Evolutionary conservation across 768 basidiomycete species (phyloP).

Genomic region (Baorangia bicolor): DNA sequence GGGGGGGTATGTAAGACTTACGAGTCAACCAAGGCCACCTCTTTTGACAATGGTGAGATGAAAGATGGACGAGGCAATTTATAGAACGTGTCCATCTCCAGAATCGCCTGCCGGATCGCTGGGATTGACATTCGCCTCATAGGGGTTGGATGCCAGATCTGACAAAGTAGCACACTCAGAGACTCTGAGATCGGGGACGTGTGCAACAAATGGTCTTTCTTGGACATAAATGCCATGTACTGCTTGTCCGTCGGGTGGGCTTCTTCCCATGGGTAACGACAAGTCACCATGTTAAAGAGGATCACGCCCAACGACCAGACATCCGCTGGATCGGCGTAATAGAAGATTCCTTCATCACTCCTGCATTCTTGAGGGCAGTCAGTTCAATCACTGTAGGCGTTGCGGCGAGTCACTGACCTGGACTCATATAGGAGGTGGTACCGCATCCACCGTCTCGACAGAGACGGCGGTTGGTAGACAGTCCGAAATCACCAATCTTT

Average conservation of each 20-base stretch:
- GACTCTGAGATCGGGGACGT: conserved; percentile 8
- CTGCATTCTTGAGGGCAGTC: conserved; percentile 50
- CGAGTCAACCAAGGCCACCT: conserved; percentile 10
- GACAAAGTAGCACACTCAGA: conserved; percentile 5
- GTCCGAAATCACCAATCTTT: conserved; percentile 76
- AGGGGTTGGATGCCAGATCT: conserved; percentile 16
- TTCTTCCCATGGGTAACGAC: conserved; percentile 27
- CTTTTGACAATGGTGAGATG: neutral
- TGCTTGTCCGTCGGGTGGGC: neutral
- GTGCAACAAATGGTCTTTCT: neutral
- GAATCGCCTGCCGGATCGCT: conserved; percentile 14
- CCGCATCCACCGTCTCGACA: conserved; percentile 58
- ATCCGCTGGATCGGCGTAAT: conserved; percentile 38
- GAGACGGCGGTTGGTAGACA: conserved; percentile 47
- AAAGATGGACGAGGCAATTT: neutral
- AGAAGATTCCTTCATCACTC: conserved; percentile 34
- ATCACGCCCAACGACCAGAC: conserved; percentile 80
- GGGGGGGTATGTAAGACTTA: neutral
- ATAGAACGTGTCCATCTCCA: conserved; percentile 18
- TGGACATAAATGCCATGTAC: conserved; percentile 1
- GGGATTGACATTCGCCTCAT: conserved; percentile 17
- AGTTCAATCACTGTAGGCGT: conserved; percentile 1
- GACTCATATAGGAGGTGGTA: conserved; percentile 65
- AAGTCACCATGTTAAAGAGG: conserved; percentile 79
- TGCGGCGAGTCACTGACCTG: conserved; percentile 48